Percentiles rank a stretch among this genome's conserved stretches.
Evolutionary conservation across 2,329 filamentous ascomycete species (phyloP).

Genomic region (Trichoderma sp.): DNA sequence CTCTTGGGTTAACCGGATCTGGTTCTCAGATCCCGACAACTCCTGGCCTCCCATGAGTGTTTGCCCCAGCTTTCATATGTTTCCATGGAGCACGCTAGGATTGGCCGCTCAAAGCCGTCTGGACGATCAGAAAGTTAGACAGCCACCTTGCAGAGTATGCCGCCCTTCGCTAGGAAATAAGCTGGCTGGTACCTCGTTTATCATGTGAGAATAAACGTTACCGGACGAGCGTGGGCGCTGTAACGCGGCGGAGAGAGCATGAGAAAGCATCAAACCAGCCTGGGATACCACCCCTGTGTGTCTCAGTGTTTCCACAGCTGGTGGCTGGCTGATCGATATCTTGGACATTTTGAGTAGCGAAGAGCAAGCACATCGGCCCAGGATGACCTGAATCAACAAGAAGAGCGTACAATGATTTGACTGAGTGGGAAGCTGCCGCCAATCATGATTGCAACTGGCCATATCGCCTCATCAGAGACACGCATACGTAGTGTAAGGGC

Average conservation of each 20-base stretch:
- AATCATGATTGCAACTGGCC: not conserved
- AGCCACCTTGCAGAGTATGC: not conserved
- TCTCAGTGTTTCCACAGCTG: slow-evolving; percentile 3
- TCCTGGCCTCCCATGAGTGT: not conserved
- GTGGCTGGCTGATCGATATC: slow-evolving; percentile 12
- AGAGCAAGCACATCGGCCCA: not conserved
- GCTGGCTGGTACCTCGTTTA: not conserved
- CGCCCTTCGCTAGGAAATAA: not conserved
- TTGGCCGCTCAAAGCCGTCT: not conserved
- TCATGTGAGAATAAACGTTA: not conserved
- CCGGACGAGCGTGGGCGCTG: not conserved
- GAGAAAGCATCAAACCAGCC: not conserved
- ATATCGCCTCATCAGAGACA: not conserved
- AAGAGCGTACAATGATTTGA: not conserved
- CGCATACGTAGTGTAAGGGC: not conserved
- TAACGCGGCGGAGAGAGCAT: not conserved
- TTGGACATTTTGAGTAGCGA: not conserved
- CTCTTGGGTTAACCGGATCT: not conserved
- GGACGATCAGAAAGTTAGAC: not conserved
- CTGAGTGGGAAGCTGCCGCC: not conserved
- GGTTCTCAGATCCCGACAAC: not conserved
- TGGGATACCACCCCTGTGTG: not conserved
- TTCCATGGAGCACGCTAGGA: not conserved
- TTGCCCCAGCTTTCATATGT: not conserved
- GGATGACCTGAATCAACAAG: not conserved